phyloP scores from a whole-genome alignment of 192 early-diverging fungal genomes.

The Gaertneriomyces semiglobifer region DNA sequence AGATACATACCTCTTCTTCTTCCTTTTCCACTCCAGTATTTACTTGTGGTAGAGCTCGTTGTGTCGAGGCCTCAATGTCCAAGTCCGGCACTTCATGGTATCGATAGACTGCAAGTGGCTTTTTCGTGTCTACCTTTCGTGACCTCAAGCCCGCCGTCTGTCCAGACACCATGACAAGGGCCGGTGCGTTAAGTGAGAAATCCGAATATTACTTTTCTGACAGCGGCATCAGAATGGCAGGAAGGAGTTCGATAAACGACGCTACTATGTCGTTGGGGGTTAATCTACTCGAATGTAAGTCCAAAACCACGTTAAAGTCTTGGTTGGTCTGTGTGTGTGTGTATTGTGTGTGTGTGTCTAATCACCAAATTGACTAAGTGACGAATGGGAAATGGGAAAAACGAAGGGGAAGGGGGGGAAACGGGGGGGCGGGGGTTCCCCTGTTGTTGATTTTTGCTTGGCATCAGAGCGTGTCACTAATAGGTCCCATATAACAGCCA shows the following conservation, averaged over 20 bases:
- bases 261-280: slow-evolving; percentile 9
- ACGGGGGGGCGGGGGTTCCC: too few relatives aligned
- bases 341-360: too few relatives aligned
- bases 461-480: too few relatives aligned
- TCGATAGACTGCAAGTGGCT: slow-evolving; percentile 74
- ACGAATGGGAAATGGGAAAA: too few relatives aligned
- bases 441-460: too few relatives aligned
- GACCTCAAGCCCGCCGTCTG: slow-evolving; percentile 35
- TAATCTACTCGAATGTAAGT: slow-evolving; percentile 16
- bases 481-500: too few relatives aligned
- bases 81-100: slow-evolving; percentile 80
- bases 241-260: neutral
- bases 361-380: too few relatives aligned
- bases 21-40: slow-evolving; percentile 98
- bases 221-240: slow-evolving; percentile 25
- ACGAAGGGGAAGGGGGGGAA: too few relatives aligned
- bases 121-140: slow-evolving; percentile 85
- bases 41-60: slow-evolving; percentile 60
- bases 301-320: neutral
- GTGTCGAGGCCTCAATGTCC: slow-evolving; percentile 68
- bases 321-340: too few relatives aligned
- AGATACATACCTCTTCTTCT: slow-evolving; percentile 78
- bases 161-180: slow-evolving; percentile 27
- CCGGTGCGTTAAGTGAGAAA: slow-evolving; percentile 13
- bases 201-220: slow-evolving; percentile 32